These are phyloP conservation scores for Agaricus blazei DNA, from an alignment of 768 basidiomycete species.

Conservation along the genomic window DNA sequence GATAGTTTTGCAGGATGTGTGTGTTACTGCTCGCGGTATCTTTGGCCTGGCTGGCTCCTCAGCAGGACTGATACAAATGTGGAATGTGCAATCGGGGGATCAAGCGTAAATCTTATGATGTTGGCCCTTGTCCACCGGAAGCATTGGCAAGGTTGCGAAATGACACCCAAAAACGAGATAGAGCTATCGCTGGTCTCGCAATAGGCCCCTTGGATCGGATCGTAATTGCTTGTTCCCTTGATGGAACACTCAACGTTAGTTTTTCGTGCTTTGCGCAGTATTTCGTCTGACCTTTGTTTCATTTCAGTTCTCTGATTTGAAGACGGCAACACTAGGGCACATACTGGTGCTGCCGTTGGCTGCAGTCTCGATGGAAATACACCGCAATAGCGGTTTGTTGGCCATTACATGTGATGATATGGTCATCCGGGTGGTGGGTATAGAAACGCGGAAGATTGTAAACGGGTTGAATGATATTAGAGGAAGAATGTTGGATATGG, in stretches of 20 bases:
- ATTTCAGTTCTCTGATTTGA: slow-evolving; percentile 92
- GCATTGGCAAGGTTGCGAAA: slow-evolving; percentile 38
- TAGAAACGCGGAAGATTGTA: slow-evolving; percentile 84
- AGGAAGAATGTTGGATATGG: no score
- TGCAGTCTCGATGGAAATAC: slow-evolving; percentile 67
- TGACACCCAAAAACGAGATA: slow-evolving; percentile 33
- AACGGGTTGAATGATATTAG: no score
- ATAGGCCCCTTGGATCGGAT: slow-evolving; percentile 80
- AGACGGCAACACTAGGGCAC: slow-evolving; percentile 69
- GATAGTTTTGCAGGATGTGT: slow-evolving; percentile 53
- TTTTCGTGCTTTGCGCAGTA: neutral
- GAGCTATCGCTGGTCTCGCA: slow-evolving; percentile 76
- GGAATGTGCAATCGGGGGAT: slow-evolving; percentile 98
- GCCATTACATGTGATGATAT: slow-evolving; percentile 85
- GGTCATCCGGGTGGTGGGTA: slow-evolving; percentile 79
- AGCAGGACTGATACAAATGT: slow-evolving; percentile 77
- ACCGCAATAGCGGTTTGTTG: slow-evolving; percentile 81
- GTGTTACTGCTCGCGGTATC: slow-evolving; percentile 92
- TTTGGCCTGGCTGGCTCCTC: slow-evolving; percentile 87
- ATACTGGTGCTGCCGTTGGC: slow-evolving; percentile 64
- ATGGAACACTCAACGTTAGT: slow-evolving; percentile 86
- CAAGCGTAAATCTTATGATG: slow-evolving; percentile 67
- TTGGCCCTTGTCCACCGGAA: slow-evolving; percentile 61
- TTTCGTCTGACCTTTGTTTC: neutral
- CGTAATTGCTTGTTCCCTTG: slow-evolving; percentile 80